Base-by-base conservation (phyloP, 805 yeast genomes). In the Saturnispora quitensis region DNA sequence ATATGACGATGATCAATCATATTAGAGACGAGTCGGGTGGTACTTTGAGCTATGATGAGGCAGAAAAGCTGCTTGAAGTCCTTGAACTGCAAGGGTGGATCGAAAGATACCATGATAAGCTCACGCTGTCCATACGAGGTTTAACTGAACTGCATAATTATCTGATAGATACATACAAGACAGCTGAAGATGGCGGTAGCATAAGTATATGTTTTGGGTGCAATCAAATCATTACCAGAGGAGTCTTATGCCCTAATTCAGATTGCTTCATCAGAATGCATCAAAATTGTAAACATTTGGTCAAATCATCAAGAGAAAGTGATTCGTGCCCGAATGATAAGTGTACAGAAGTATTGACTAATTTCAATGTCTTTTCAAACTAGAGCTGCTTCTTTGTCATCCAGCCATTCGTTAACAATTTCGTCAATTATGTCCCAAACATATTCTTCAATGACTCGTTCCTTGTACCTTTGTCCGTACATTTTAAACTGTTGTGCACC, bases 361-460 rank as follows among this genome's bases (percentile, higher is more conserved):
- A 35, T 12, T 47, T 34, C n/a, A 47, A 47, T 20, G 27, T 22
- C n/a, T 50, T 45, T 43, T 45, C 20, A 25, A 31, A 4, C 20
- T n/a, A 48, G 28, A 20, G 46, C 40, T 2, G 9, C 6, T 28
- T 62, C 62, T 44, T 60, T 42, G 33, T 55, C 56, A 56, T 79
- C 85, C 48, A 81, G 62, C 54, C 72, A 75, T 48, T 73, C 77
- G 33, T 80, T 84, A 52, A 85, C 90, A 0, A 86, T 76, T 66
- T 93, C 96, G 62, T 93, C 97, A 3, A 91, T 61, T 3, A 89
- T 62, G 67, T 93, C 99, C 80, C 84, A 84, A 1, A 80, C 81
- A 57, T 85, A 77, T 56, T 89, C 96, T 56, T 89, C 96, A 2
- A 88, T 82, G 7, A 90, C 78, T 51, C 72, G 75, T 58, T 86